phyloP scores from a whole-genome alignment of 495 filamentous ascomycete species.

The Viridothelium virens region DNA sequence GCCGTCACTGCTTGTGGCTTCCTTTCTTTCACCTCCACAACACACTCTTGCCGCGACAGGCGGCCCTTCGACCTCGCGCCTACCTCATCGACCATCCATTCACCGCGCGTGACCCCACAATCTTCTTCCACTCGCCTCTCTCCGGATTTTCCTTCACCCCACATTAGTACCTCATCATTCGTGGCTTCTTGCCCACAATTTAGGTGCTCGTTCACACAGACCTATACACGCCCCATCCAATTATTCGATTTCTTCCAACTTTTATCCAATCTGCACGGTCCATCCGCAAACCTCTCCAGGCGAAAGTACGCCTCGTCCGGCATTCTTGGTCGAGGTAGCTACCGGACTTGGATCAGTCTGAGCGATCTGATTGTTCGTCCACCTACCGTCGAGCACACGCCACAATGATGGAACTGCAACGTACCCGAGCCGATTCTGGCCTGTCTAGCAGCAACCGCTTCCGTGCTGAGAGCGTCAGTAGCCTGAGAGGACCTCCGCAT shows the following conservation, averaged over 20 bases:
- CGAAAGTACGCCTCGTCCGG: too few species aligned
- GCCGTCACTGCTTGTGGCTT: not conserved
- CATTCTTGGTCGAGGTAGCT: too few species aligned
- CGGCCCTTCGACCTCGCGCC: not conserved
- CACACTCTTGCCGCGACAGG: not conserved
- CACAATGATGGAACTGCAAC: constrained; percentile 1
- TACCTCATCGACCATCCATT: not conserved
- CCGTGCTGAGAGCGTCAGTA: constrained; percentile 7
- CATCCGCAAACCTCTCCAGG: too few species aligned
- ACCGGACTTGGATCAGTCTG: not conserved
- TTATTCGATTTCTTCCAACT: not conserved
- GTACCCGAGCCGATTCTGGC: not conserved
- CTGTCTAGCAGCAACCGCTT: constrained; percentile 1
- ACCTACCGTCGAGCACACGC: not conserved
- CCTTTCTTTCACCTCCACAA: not conserved
- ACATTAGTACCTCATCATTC: not conserved
- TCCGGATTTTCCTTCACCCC: not conserved
- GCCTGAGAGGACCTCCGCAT: constrained; percentile 4
- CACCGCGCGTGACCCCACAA: constrained; percentile 1
- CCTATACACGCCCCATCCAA: not conserved
- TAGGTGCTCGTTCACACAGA: not conserved
- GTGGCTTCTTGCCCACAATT: not conserved
- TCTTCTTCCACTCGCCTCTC: not conserved
- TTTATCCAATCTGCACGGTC: not conserved
- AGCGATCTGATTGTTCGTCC: not conserved